Percentiles rank a stretch among this genome's conserved stretches.
phyloP scores from a whole-genome alignment of 345 rosid species.

The Corymbia maculata region DNA sequence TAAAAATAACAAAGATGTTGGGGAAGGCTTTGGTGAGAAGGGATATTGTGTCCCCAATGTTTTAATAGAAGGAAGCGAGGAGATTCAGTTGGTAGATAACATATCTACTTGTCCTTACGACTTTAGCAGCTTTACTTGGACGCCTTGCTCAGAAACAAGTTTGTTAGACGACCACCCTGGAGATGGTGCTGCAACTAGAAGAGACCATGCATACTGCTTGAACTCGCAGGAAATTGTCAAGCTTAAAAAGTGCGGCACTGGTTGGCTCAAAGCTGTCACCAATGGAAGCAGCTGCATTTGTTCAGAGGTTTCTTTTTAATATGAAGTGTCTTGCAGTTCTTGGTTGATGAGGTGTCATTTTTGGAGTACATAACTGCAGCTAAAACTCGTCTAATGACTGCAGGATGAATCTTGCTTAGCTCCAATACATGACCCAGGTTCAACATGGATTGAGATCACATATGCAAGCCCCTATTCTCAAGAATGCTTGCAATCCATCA shows the following conservation, averaged over 20 bases:
- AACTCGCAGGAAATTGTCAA: slow-evolving; percentile 55
- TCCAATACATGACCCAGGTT: slow-evolving; percentile 49
- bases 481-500: slow-evolving; percentile 29
- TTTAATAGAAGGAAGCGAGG: slow-evolving; percentile 33
- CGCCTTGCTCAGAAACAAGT: slow-evolving; percentile 24
- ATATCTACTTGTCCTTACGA: slow-evolving; percentile 43
- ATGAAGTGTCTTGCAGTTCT: not conserved
- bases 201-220: slow-evolving; percentile 37
- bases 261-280: slow-evolving; percentile 25
- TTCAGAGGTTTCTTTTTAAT: slow-evolving; percentile 32
- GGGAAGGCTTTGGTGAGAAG: slow-evolving; percentile 23
- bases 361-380: not conserved
- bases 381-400: not conserved
- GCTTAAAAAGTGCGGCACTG: slow-evolving; percentile 57
- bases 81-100: slow-evolving; percentile 18
- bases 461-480: slow-evolving; percentile 36
- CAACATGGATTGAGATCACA: slow-evolving; percentile 65
- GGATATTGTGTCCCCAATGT: slow-evolving; percentile 67
- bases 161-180: not conserved
- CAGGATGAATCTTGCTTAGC: slow-evolving; percentile 66
- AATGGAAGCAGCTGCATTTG: slow-evolving; percentile 41
- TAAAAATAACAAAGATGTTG: slow-evolving; percentile 12
- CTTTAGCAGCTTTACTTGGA: slow-evolving; percentile 34
- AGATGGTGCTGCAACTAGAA: slow-evolving; percentile 8
- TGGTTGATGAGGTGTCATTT: not conserved